phyloP scores from a whole-genome alignment of 495 filamentous ascomycete genomes.

The Xylaria acuta region DNA sequence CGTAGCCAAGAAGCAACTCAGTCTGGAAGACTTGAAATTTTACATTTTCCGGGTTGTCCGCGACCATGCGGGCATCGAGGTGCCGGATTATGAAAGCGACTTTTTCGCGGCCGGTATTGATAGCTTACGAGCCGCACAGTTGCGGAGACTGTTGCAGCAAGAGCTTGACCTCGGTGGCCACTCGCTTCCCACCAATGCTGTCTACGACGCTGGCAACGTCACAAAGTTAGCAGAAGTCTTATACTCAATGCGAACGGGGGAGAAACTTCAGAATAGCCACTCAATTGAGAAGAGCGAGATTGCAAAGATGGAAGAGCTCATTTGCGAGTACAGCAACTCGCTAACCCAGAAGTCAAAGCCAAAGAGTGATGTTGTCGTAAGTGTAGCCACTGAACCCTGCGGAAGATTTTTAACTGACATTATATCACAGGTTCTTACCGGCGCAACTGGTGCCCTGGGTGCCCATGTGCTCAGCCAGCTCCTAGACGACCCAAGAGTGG shows the following conservation, averaged over 20 bases:
- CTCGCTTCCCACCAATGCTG: slow-evolving; percentile 51
- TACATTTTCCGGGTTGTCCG: slow-evolving; percentile 51
- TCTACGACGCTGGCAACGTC: slow-evolving; percentile 60
- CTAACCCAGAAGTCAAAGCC: slow-evolving; percentile 44
- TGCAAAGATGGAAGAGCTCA: slow-evolving; percentile 50
- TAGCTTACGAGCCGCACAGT: slow-evolving; percentile 65
- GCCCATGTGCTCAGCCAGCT: slow-evolving; percentile 60
- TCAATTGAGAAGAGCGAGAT: slow-evolving; percentile 38
- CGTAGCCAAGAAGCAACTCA: slow-evolving; percentile 43
- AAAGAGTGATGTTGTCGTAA: slow-evolving; percentile 20
- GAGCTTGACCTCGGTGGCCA: slow-evolving; percentile 49
- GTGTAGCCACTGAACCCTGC: background rate
- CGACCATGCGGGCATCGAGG: slow-evolving; percentile 48
- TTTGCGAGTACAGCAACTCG: slow-evolving; percentile 59
- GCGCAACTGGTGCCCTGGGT: slow-evolving; percentile 65
- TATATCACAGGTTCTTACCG: slow-evolving; percentile 58
- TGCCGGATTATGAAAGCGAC: slow-evolving; percentile 50
- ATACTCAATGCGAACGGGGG: slow-evolving; percentile 44
- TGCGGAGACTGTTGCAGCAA: slow-evolving; percentile 57
- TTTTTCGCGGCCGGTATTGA: slow-evolving; percentile 66
- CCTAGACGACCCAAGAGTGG: slow-evolving; percentile 50
- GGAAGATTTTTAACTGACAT: slow-evolving; percentile 40
- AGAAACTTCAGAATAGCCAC: slow-evolving; percentile 17
- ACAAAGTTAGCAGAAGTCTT: slow-evolving; percentile 54
- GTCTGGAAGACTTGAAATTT: slow-evolving; percentile 46